phyloP scores from a whole-genome alignment of 2,329 filamentous ascomycete species.

The Colletotrichum liriopes region DNA sequence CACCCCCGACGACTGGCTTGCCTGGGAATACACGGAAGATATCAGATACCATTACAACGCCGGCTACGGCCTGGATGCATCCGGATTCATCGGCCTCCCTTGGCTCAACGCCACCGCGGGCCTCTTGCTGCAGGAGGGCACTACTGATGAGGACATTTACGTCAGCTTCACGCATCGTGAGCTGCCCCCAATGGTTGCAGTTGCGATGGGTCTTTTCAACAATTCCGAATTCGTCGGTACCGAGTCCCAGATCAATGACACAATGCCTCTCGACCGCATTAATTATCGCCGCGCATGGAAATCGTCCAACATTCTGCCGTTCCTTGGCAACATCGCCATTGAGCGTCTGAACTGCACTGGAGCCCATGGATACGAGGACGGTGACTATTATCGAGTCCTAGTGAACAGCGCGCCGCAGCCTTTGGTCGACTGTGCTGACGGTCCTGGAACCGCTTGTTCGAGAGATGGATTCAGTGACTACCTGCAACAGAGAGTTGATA shows the following conservation, averaged over 20 bases:
- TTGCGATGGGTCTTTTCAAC: constrained; percentile 80
- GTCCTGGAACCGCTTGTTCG: constrained; percentile 62
- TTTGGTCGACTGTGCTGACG: constrained; percentile 59
- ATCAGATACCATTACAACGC: constrained; percentile 76
- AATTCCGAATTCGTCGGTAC: constrained; percentile 69
- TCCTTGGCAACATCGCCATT: constrained; percentile 77
- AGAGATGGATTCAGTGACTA: constrained; percentile 56
- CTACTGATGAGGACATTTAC: constrained; percentile 70
- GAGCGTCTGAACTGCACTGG: constrained; percentile 74
- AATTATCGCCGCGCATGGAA: constrained; percentile 77
- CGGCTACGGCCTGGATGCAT: constrained; percentile 73
- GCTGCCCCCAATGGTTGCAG: constrained; percentile 76
- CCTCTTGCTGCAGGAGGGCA: constrained; percentile 59
- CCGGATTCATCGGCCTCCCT: constrained; percentile 73
- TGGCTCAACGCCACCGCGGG: constrained; percentile 76
- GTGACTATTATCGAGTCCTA: constrained; percentile 64
- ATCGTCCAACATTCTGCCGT: constrained; percentile 75
- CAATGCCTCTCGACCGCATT: constrained; percentile 75
- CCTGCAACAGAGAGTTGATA: constrained; percentile 54
- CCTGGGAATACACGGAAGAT: constrained; percentile 77
- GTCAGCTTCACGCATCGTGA: constrained; percentile 80
- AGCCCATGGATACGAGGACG: constrained; percentile 69
- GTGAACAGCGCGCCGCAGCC: constrained; percentile 62
- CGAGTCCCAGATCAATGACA: constrained; percentile 69
- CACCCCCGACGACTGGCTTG: constrained; percentile 75